Evolutionary conservation across 2,329 filamentous ascomycete genomes (phyloP), one percentile per base, ranked within the genome.

Genomic region (Penicillium sp.): DNA sequence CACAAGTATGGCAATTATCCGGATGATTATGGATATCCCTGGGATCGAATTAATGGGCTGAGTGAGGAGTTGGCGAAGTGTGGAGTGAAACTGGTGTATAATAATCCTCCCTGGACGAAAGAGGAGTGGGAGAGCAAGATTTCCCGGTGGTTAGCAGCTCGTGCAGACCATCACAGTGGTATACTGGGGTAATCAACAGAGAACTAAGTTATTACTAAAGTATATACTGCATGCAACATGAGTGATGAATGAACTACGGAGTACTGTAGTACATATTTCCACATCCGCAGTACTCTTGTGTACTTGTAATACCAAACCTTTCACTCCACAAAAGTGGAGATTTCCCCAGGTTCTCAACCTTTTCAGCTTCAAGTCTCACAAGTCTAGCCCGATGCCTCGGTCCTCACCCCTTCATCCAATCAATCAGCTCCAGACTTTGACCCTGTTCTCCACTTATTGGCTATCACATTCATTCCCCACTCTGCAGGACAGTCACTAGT

Each of bases 21-120:
- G 4, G 48, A 55, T 37, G 49, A 55, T 26, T 49, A 51, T 44
- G 48, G 36, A 14, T 55, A 51, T 23, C 53, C 53, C 1, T 55
- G 53, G 53, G 53, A 52, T 23, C 44, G 53, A 6, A 52, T 55
- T 36, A 28, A 36, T 16, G 29, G 34, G 14, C 23, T 55, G 28
- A 29, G 19, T 11, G 31, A n/a, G n/a, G 43, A 55, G 23, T 49
- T 55, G 9, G 34, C 34, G n/a, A 23, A 29, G 9, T 48, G 28
- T 39, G 53, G 53, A 9, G 18, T 55, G n/a, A 7, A 23, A 2
- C 19, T 54, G 42, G 21, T 40, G 18, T 54, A 54, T 18, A 47
- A 43, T 16, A 21, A 23, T 23, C 42, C 52, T 4, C 47, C 52
- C 0, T 54, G 52, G 52, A 51, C 52, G 9, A 54, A 54, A 18